Evolutionary conservation across 495 filamentous ascomycete genomes (phyloP), one percentile per base, ranked within the genome.

Genomic region (Aspergillus coremiiformis): DNA sequence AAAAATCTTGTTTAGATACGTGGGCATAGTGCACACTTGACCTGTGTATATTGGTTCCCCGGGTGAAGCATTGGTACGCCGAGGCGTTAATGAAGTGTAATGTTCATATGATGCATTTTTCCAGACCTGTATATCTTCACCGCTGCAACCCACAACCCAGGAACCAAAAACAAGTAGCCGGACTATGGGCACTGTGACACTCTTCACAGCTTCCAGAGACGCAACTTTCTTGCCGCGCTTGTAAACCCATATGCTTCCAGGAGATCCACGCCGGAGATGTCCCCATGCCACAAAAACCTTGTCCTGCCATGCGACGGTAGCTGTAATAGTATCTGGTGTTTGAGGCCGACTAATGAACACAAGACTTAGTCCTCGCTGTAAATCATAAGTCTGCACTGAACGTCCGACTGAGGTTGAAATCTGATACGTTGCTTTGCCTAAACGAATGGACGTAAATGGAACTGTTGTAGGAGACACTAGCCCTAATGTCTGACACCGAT

Each of bases 1-100:
- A 49, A 97, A 87, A 24, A 99, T 76, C 68, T 99, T 99, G 74
- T 97, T 99, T 21, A 97, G 70, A 67, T 86, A 97, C 0, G 92
- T 96, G 12, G 90, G 89, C 85, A 95, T 86, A 61, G 79, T 91
- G 62, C 77, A 82, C 42, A 95, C 76, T 27, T 82, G 76, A 7
- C 86, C 85, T 0, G 85, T 87, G 20, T 93, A 77, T 53, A 84
- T 72, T 53, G 75, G 78, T 47, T 73, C 77, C 14, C 69, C 74
- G 17, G 66, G 41, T 0, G 53, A 76, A 67, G 47, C 70, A 54
- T 22, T 70, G 60, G 52, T 70, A 57, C 15, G 69, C 52, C 66
- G 68, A 52, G 70, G 80, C 51, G 65, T 78, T 32, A 96, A 69
- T 11, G 87, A 90, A 0, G 92, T 94, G 71, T 97, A 95, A 61